Evolutionary conservation across 768 basidiomycete species (phyloP), one percentile per base, ranked within the genome.

Genomic region (Sistotremastrum niveocremeum): DNA sequence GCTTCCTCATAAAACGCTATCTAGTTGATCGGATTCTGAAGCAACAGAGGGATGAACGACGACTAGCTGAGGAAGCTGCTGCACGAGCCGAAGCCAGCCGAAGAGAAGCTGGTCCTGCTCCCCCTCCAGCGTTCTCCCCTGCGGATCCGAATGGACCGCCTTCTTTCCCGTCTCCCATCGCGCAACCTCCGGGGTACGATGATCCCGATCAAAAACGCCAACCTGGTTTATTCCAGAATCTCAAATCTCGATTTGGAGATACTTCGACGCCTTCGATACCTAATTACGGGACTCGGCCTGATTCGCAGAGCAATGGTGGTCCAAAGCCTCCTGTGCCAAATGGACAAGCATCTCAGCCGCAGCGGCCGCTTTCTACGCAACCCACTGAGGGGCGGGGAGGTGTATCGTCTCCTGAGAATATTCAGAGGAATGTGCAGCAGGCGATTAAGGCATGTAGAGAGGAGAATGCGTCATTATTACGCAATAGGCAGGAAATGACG

Each of bases 1-100:
- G 60, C 0, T 60, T 64, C 28, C 49, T 64, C 54, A 35, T 37
- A 12, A 41, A 5, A 4, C 7, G 43, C 31, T 28, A 1, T 31
- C 2, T 46, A 88, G 93, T 97, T 45, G 93, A 95, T 56, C 74
- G 91, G 34, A 94, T 98, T 48, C 65, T 97, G 47, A 79, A 81
- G 47, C 83, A 86, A 51, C 87, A 94, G 55, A 74, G 74, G 55
- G 79, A 77, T 9, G 79, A 86, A 39, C 65, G 72, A 12, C 65
- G 73, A 47, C 70, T 73, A 7, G 68, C 73, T 0, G 73, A 81
- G 54, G 68, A 70, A 46, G 66, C 63, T 9, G 63, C 63, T 7
- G 62, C 66, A 60, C 5, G 57, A 66, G 51, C 58, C 66, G 48
- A 57, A 65, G 52, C 58, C 62, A 46, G 64, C 56, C 48, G 61